phyloP scores from a whole-genome alignment of 768 basidiomycete species.

The Leccinum subtestaceum region DNA sequence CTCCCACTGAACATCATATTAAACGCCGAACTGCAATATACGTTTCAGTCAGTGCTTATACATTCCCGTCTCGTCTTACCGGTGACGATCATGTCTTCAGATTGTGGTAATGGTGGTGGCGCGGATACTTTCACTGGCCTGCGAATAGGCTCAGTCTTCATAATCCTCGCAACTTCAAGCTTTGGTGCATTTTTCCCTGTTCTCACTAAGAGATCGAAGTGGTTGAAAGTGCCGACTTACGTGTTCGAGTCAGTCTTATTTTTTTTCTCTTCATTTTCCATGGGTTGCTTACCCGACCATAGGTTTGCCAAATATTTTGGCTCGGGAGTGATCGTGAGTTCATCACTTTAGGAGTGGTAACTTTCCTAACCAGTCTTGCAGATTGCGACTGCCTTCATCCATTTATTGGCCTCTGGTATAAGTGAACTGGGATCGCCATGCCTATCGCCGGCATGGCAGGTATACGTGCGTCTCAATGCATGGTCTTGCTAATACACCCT shows the following conservation, averaged over 20 bases:
- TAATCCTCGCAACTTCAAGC: constrained; percentile 61
- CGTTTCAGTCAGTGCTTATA: background rate
- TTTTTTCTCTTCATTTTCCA: background rate
- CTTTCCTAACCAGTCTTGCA: constrained; percentile 26
- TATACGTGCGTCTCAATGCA: constrained; percentile 54
- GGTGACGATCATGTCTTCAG: constrained; percentile 22
- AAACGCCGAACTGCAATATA: background rate
- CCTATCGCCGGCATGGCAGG: constrained; percentile 63
- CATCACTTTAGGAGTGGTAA: background rate
- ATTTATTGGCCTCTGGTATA: constrained; percentile 74
- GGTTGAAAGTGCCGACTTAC: constrained; percentile 37
- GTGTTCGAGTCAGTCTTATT: constrained; percentile 66
- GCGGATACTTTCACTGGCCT: constrained; percentile 47
- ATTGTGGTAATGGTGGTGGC: constrained; percentile 55
- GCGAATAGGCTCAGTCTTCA: constrained; percentile 71
- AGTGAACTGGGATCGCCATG: constrained; percentile 70
- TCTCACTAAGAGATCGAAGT: constrained; percentile 48
- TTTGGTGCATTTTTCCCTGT: constrained; percentile 72
- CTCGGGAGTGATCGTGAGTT: constrained; percentile 78
- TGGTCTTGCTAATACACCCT: background rate
- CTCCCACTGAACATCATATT: constrained; percentile 12
- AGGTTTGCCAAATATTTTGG: constrained; percentile 91
- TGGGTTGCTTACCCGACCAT: constrained; percentile 5
- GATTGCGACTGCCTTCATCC: constrained; percentile 90
- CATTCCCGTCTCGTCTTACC: background rate